phyloP scores from a whole-genome alignment of 495 filamentous ascomycete genomes.

The Xylaria sp. region DNA sequence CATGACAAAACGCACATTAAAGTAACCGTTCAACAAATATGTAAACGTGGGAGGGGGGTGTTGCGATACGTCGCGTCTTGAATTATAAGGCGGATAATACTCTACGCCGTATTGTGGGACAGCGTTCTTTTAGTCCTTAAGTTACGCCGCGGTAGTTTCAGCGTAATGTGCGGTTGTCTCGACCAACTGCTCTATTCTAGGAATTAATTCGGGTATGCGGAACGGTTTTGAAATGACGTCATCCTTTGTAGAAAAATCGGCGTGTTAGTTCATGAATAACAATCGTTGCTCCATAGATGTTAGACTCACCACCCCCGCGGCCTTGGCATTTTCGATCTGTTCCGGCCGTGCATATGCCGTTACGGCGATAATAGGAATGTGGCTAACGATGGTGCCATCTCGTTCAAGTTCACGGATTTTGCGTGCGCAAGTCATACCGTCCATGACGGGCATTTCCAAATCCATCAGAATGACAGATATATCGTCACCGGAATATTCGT shows the following conservation, averaged over 20 bases:
- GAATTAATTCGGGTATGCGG: constrained; percentile 70
- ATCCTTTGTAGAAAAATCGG: constrained; percentile 58
- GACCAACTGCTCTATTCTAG: constrained; percentile 67
- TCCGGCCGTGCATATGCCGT: constrained; percentile 79
- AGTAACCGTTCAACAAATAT: not conserved
- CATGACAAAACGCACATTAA: not conserved
- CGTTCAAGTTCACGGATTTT: constrained; percentile 71
- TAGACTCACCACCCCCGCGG: constrained; percentile 58
- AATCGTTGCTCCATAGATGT: constrained; percentile 19
- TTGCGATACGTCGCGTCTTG: not conserved
- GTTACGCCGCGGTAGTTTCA: constrained; percentile 30
- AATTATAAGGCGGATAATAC: not conserved
- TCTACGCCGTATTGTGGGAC: not conserved
- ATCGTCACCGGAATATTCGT: constrained; percentile 44
- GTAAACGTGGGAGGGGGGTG: not conserved
- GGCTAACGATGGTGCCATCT: constrained; percentile 56
- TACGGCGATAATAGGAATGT: constrained; percentile 80
- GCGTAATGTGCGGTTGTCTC: constrained; percentile 31
- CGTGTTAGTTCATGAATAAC: not conserved
- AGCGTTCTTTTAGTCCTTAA: not conserved
- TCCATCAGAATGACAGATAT: constrained; percentile 82
- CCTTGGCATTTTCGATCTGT: constrained; percentile 64
- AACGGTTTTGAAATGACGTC: constrained; percentile 86
- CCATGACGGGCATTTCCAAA: constrained; percentile 89
- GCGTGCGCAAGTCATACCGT: constrained; percentile 75